Evolutionary conservation across 108 stramenopile genomes (phyloP).

Genomic region (Cyclostephanos invisitatus): DNA sequence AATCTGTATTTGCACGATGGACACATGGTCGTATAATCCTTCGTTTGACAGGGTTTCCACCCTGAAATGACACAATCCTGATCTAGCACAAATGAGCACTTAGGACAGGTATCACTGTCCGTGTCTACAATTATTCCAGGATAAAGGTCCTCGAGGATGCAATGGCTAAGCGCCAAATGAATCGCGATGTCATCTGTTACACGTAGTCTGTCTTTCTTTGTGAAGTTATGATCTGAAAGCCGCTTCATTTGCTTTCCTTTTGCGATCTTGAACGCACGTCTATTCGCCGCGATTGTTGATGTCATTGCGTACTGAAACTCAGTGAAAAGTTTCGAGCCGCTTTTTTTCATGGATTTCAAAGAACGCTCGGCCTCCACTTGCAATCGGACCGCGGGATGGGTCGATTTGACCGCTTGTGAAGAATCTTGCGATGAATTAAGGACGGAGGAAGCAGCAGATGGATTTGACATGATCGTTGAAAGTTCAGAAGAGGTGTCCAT

Average conservation of each 20-base stretch:
- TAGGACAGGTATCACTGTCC: constrained; percentile 70
- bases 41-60: constrained; percentile 69
- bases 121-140: constrained; percentile 76
- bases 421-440: constrained; percentile 1
- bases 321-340: constrained; percentile 8
- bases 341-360: constrained; percentile 11
- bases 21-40: constrained; percentile 75
- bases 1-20: constrained; percentile 76
- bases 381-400: neutral
- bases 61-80: constrained; percentile 69
- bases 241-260: constrained; percentile 34
- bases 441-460: constrained; percentile 28
- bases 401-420: neutral
- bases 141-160: constrained; percentile 78
- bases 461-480: constrained; percentile 25
- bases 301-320: constrained; percentile 35
- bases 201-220: constrained; percentile 36
- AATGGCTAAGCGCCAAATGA: constrained; percentile 74
- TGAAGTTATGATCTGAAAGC: constrained; percentile 26
- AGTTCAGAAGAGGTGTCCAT: constrained; percentile 33
- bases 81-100: constrained; percentile 62
- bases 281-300: constrained; percentile 34
- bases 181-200: constrained; percentile 48
- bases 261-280: constrained; percentile 29
- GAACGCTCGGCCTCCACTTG: constrained; percentile 14